Percentiles rank a stretch among this genome's conserved stretches.
phyloP scores from a whole-genome alignment of 2,329 filamentous ascomycete genomes.

The Exophiala alcalophila region DNA sequence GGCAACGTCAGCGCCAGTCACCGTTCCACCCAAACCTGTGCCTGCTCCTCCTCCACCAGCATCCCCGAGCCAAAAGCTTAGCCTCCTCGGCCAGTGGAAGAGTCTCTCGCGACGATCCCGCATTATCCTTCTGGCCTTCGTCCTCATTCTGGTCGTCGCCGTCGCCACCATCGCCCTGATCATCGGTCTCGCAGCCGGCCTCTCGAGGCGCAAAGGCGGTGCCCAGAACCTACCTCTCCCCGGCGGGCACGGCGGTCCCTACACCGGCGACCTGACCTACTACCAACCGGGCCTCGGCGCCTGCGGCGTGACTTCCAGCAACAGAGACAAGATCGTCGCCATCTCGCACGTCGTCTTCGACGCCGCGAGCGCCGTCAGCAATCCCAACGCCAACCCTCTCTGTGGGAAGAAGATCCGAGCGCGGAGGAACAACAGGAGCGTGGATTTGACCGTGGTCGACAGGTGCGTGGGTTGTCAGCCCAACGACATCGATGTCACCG shows the following conservation, averaged over 20 bases:
- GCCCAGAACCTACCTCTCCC: constrained; percentile 51
- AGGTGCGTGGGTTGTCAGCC: constrained; percentile 55
- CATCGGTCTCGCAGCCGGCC: constrained; percentile 27
- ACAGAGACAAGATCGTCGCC: constrained; percentile 61
- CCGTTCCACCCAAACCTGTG: constrained; percentile 23
- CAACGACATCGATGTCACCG: constrained; percentile 51
- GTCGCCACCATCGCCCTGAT: constrained; percentile 24
- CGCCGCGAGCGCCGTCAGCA: constrained; percentile 48
- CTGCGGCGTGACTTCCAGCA: constrained; percentile 59
- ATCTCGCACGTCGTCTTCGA: constrained; percentile 68
- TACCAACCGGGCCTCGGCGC: constrained; percentile 66
- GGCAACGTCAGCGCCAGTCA: constrained; percentile 15
- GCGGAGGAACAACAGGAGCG: constrained; percentile 50
- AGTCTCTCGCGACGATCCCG: constrained; percentile 14
- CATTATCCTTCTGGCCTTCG: constrained; percentile 21
- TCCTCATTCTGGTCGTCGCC: constrained; percentile 17
- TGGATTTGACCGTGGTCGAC: constrained; percentile 66
- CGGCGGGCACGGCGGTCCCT: constrained; percentile 48
- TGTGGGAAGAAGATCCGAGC: constrained; percentile 68
- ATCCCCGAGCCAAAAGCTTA: neutral
- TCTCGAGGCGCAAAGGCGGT: constrained; percentile 22
- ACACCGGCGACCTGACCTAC: constrained; percentile 66
- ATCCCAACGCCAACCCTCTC: constrained; percentile 64
- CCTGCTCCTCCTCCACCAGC: constrained; percentile 6
- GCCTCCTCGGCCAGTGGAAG: constrained; percentile 21